phyloP scores from a whole-genome alignment of 2,329 filamentous ascomycete species.

The Talaromyces sp. region DNA sequence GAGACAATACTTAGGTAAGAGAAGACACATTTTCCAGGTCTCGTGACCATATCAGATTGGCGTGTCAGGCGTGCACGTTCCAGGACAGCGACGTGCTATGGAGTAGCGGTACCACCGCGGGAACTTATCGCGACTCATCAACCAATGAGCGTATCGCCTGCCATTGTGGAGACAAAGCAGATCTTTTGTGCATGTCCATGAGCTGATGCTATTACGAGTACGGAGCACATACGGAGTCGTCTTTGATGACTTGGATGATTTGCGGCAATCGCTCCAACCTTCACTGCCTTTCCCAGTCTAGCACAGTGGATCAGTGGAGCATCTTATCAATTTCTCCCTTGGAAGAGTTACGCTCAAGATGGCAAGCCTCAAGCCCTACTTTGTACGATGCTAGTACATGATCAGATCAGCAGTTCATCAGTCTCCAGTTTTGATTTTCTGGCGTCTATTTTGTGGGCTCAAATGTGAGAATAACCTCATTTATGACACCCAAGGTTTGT shows the following conservation, averaged over 20 bases:
- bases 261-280: background rate
- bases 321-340: background rate
- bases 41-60: slow-evolving; percentile 4
- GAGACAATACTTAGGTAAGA: background rate
- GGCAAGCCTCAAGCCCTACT: background rate
- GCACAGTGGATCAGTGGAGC: background rate
- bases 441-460: background rate
- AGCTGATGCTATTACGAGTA: slow-evolving; percentile 1
- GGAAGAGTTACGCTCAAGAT: background rate
- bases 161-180: background rate
- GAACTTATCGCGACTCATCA: background rate
- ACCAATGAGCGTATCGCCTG: background rate
- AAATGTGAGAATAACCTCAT: slow-evolving; percentile 3
- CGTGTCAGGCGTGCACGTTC: slow-evolving; percentile 1
- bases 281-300: background rate
- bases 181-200: background rate
- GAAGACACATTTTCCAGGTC: background rate
- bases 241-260: background rate
- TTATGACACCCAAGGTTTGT: background rate
- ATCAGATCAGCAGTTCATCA: slow-evolving; percentile 5
- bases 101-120: background rate
- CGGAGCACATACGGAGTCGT: background rate
- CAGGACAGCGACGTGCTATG: background rate
- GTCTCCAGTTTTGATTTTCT: background rate
- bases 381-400: background rate